Evolutionary conservation across 106 monocot genomes (phyloP), one percentile per base, ranked within the genome.

Genomic region (Narthecium ossifragum): DNA sequence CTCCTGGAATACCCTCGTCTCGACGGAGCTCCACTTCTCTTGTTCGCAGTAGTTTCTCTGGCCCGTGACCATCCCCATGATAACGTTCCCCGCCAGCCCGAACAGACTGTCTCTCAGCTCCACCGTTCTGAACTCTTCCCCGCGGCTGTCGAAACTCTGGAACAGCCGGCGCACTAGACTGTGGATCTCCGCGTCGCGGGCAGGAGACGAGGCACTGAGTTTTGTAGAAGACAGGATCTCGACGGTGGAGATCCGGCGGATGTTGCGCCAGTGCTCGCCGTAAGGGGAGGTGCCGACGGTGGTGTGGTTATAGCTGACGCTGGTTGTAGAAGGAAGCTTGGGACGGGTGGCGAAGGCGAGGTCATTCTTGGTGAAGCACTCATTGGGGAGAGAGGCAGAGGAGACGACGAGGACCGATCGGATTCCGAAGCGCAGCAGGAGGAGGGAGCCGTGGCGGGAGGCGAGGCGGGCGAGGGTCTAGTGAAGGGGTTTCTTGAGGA

Each of bases 271-370:
- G 53, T 65, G 36, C 9, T 34, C 17, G 26, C 65, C 53, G 27
- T 65, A 53, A 7, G 24, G 21, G 26, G 36, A 5, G 6, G 28
- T 27, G 7, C 8, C 38, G 27, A 65, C 14, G 26, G 30, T 41
- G 8, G 25, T 37, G 38, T 34, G n/a, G 51, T 18, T 17, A 53
- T 65, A 53, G 53, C 26, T 28, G 51, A 65, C 38, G 39, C 15
- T 23, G 26, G 39, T 39, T 8, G 14, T 33, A 14, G 53, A 38
- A 15, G 33, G 65, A 14, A 65, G 51, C 1, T 27, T 26, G 15
- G 65, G 52, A 26, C 65, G 65, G 53, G 39, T 30, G 9, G 65
- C 65, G 53, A 65, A 65, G 53, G 36, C 24, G 65, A 54, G 6
- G 38, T 65, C 65, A 18, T 53, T 52, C 28, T 23, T 54, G 15